Evolutionary conservation across 441 rosid genomes (phyloP).

Genomic region (Gossypium gossypioides): DNA sequence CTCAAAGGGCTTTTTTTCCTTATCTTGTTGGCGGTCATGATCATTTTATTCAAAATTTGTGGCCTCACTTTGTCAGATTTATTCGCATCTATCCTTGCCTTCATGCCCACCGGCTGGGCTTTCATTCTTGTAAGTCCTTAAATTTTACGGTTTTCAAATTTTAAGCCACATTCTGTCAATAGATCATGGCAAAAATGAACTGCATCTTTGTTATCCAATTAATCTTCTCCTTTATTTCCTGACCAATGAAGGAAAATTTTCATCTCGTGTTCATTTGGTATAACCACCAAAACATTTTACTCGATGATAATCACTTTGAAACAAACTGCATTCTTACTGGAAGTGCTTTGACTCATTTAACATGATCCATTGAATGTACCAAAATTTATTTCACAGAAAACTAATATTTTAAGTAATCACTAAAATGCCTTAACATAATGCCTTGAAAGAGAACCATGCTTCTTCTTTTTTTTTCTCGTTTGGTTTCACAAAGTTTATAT

Average conservation of each 20-base stretch:
- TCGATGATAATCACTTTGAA: background rate
- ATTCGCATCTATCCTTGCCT: slow-evolving; percentile 53
- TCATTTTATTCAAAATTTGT: slow-evolving; percentile 38
- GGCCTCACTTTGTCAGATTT: slow-evolving; percentile 42
- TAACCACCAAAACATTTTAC: background rate
- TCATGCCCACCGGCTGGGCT: slow-evolving; percentile 85
- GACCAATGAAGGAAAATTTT: background rate
- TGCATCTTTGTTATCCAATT: background rate
- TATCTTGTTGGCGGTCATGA: slow-evolving; percentile 34
- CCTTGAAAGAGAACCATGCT: background rate
- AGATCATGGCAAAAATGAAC: background rate
- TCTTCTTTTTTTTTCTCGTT: background rate
- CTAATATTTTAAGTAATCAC: background rate
- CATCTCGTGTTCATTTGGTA: background rate
- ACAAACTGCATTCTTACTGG: background rate
- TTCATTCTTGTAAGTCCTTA: slow-evolving; percentile 49
- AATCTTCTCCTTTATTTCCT: background rate
- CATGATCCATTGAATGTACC: background rate
- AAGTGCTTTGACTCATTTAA: background rate
- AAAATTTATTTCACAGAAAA: background rate
- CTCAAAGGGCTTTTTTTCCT: slow-evolving; percentile 57
- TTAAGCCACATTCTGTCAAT: background rate
- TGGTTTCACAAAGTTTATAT: background rate
- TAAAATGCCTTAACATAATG: background rate
- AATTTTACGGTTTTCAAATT: background rate